Conservation (phyloP, 78 protist species). For the Mantamonas sphyraenae region DNA sequence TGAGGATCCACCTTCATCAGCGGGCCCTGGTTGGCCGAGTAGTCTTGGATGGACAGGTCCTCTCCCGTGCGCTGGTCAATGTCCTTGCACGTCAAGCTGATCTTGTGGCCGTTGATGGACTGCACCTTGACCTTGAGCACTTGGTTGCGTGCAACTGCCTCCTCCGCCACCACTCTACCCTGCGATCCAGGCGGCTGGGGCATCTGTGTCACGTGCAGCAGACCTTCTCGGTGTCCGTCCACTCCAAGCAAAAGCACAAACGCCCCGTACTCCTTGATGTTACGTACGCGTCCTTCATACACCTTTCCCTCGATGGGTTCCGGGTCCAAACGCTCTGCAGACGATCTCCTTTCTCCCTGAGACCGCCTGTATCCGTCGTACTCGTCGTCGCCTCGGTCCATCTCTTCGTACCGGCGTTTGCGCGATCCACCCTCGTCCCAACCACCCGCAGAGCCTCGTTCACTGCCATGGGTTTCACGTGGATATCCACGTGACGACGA, state of each 20-base stretch:
- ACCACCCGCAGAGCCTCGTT: no score
- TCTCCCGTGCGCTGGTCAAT: conserved; percentile 84
- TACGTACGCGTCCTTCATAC: conserved; percentile 56
- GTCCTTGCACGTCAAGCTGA: conserved; percentile 67
- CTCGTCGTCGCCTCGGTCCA: no score
- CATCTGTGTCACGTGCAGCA: conserved; percentile 66
- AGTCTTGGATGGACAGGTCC: no score
- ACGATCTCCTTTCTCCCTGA: no score
- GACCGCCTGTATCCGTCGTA: no score
- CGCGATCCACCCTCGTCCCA: no score
- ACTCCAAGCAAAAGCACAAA: conserved; percentile 61
- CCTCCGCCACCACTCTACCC: conserved; percentile 3
- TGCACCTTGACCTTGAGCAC: conserved; percentile 64
- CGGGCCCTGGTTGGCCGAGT: no score
- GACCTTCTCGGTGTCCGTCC: conserved; percentile 44
- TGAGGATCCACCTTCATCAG: no score
- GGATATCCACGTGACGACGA: no score
- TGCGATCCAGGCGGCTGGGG: not conserved
- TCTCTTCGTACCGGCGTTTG: no score
- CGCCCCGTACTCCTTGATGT: conserved; percentile 64
- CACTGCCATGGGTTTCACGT: no score
- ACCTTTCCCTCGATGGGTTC: conserved; percentile 58
- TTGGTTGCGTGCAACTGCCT: conserved; percentile 9
- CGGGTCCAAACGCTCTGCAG: conserved; percentile 17
- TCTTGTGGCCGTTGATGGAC: conserved; percentile 33